phyloP scores from a whole-genome alignment of 192 early-diverging fungal species.

The Coemansia asiatica region DNA sequence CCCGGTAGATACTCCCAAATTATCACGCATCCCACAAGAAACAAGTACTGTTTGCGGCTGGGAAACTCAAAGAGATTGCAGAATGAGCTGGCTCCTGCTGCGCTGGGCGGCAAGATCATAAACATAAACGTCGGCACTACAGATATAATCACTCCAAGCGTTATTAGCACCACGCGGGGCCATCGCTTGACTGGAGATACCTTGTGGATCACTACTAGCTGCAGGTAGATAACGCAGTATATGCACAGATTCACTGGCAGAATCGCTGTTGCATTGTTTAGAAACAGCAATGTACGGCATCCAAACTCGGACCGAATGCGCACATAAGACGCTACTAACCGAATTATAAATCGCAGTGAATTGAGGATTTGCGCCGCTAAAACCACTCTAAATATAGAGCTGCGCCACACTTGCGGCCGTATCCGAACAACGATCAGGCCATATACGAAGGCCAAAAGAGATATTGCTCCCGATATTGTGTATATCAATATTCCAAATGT shows the following conservation, averaged over 20 bases:
- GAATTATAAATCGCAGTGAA: conserved; percentile 23
- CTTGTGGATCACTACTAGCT: conserved; percentile 38
- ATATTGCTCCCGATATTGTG: not conserved
- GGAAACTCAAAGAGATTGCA: conserved; percentile 8
- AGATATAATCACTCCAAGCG: conserved; percentile 8
- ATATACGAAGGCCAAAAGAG: not conserved
- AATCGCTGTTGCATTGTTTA: conserved; percentile 13
- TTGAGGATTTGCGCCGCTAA: conserved; percentile 38
- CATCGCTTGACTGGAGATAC: conserved; percentile 26
- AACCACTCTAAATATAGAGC: conserved; percentile 32
- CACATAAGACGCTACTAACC: conserved; percentile 11
- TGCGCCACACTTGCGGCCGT: conserved; percentile 4
- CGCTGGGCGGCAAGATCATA: conserved; percentile 16
- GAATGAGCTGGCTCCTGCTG: not conserved
- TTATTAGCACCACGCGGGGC: conserved; percentile 21
- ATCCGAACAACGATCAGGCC: not conserved
- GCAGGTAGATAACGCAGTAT: conserved; percentile 44
- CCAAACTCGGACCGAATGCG: conserved; percentile 15
- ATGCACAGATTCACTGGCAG: conserved; percentile 14
- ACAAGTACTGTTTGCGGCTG: conserved; percentile 13
- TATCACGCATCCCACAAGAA: conserved; percentile 2
- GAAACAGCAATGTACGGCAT: conserved; percentile 28
- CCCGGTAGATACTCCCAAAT: conserved; percentile 37
- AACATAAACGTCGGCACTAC: conserved; percentile 19
- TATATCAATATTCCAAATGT: conserved; percentile 17